Conservation (phyloP, 352 stramenopile species). For the Pythium sp. region DNA sequence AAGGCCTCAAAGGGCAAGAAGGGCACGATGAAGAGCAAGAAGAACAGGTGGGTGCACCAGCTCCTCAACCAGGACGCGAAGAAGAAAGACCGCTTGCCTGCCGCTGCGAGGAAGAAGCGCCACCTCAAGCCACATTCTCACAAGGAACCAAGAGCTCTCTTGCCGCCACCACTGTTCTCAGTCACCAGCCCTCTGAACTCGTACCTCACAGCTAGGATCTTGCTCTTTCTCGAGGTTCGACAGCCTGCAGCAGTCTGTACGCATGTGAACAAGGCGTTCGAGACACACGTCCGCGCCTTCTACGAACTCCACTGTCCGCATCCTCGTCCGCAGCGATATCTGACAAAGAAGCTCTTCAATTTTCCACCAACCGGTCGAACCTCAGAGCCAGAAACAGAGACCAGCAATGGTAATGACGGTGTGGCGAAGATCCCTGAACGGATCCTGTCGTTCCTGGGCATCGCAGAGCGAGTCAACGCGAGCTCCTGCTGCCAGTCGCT, state of each 20-base stretch:
- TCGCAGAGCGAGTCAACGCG: slow-evolving; percentile 28
- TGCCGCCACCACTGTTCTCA: slow-evolving; percentile 26
- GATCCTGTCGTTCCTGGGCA: slow-evolving; percentile 28
- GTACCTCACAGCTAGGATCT: slow-evolving; percentile 28
- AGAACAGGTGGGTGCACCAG: slow-evolving; percentile 13
- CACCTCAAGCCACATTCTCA: neutral
- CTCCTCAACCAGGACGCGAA: slow-evolving; percentile 14
- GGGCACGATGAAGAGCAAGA: neutral
- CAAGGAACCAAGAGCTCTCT: neutral
- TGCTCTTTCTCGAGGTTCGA: slow-evolving; percentile 34
- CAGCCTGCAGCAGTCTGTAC: slow-evolving; percentile 29
- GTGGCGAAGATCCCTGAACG: slow-evolving; percentile 11
- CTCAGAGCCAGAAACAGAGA: neutral
- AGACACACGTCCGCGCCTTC: slow-evolving; percentile 26
- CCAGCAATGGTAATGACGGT: neutral
- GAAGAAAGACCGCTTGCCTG: slow-evolving; percentile 6
- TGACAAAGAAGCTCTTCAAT: slow-evolving; percentile 26
- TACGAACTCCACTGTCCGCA: slow-evolving; percentile 39
- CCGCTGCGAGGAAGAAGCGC: neutral
- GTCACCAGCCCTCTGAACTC: slow-evolving; percentile 19
- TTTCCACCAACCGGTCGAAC: too few relatives aligned
- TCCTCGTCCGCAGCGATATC: slow-evolving; percentile 34
- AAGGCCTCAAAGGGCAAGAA: slow-evolving; percentile 8
- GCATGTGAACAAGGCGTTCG: slow-evolving; percentile 36
- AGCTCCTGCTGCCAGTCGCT: slow-evolving; percentile 30